phyloP scores from a whole-genome alignment of 2,329 filamentous ascomycete genomes.

The Pseudogymnoascus pannorum region DNA sequence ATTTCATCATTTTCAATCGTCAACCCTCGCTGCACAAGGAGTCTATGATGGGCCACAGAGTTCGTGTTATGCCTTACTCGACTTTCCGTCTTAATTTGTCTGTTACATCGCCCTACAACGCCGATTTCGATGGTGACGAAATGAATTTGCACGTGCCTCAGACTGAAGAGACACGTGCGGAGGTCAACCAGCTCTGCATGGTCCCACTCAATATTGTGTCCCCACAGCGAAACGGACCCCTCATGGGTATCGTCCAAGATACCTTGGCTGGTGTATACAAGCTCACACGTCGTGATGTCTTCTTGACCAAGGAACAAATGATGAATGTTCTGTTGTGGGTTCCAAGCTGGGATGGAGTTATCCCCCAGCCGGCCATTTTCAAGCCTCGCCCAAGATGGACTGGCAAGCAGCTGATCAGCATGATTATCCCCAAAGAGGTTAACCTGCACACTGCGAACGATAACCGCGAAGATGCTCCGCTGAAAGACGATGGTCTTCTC shows the following conservation, averaged over 20 bases:
- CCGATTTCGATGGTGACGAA: slow-evolving; percentile 99
- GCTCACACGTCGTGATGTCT: slow-evolving; percentile 85
- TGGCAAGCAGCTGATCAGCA: slow-evolving; percentile 93
- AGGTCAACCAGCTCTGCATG: slow-evolving; percentile 90
- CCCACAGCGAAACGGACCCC: slow-evolving; percentile 87
- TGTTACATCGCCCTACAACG: slow-evolving; percentile 97
- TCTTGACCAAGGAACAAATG: slow-evolving; percentile 81
- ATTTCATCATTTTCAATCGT: slow-evolving; percentile 99
- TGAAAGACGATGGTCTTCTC: slow-evolving; percentile 70
- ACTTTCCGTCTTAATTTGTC: slow-evolving; percentile 97
- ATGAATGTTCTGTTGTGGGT: slow-evolving; percentile 99
- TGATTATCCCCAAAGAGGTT: slow-evolving; percentile 82
- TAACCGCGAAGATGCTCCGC: slow-evolving; percentile 49
- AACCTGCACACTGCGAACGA: slow-evolving; percentile 66
- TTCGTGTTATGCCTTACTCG: slow-evolving; percentile 97
- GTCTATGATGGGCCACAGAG: slow-evolving; percentile 99
- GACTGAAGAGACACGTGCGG: slow-evolving; percentile 90
- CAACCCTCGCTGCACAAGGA: slow-evolving; percentile 99
- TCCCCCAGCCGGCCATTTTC: slow-evolving; percentile 86
- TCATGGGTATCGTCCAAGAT: slow-evolving; percentile 99
- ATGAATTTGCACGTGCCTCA: slow-evolving; percentile 99
- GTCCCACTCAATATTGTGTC: slow-evolving; percentile 99
- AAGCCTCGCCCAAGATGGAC: slow-evolving; percentile 94
- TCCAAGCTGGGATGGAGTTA: slow-evolving; percentile 91
- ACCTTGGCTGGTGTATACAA: slow-evolving; percentile 96